phyloP scores from a whole-genome alignment of 108 stramenopile genomes.

The Cyclostephanos tholiformis region DNA sequence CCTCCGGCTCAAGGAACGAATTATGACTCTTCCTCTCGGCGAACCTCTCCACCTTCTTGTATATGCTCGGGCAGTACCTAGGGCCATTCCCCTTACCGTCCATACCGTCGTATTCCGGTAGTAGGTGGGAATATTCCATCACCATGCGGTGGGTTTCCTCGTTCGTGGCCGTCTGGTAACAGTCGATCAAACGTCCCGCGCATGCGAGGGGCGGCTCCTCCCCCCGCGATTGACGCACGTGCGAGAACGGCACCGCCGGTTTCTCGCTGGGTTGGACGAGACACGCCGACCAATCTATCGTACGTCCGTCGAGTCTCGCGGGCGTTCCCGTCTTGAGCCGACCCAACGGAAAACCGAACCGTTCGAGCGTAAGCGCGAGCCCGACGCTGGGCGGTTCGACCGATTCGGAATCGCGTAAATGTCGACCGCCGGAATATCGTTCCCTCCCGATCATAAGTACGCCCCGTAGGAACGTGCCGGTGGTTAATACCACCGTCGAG shows the following conservation, averaged over 20 bases:
- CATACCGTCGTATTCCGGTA: constrained; percentile 91
- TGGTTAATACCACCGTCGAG: constrained; percentile 91
- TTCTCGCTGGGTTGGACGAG: constrained; percentile 86
- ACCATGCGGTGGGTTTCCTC: constrained; percentile 92
- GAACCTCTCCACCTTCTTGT: constrained; percentile 94
- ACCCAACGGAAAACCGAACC: constrained; percentile 87
- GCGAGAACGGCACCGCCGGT: constrained; percentile 84
- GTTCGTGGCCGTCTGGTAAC: constrained; percentile 86
- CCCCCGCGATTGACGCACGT: constrained; percentile 77
- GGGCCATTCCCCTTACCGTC: constrained; percentile 94
- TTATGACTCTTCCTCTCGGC: constrained; percentile 91
- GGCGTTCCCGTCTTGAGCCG: constrained; percentile 98
- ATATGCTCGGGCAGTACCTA: constrained; percentile 95
- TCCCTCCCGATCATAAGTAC: constrained; percentile 85
- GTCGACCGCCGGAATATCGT: constrained; percentile 91
- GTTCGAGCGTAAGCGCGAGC: constrained; percentile 87
- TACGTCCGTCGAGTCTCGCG: constrained; percentile 89
- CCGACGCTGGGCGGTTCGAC: constrained; percentile 95
- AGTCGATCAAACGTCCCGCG: constrained; percentile 63
- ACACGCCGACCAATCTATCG: constrained; percentile 92
- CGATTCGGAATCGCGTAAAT: constrained; percentile 89
- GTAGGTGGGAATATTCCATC: constrained; percentile 79
- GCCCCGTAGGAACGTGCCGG: constrained; percentile 97
- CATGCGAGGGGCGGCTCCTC: constrained; percentile 75
- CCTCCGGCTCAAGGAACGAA: constrained; percentile 98